These are phyloP conservation scores for Colletotrichum eleusines DNA, from an alignment of 2,329 filamentous ascomycete species.

Conservation along the genomic window DNA sequence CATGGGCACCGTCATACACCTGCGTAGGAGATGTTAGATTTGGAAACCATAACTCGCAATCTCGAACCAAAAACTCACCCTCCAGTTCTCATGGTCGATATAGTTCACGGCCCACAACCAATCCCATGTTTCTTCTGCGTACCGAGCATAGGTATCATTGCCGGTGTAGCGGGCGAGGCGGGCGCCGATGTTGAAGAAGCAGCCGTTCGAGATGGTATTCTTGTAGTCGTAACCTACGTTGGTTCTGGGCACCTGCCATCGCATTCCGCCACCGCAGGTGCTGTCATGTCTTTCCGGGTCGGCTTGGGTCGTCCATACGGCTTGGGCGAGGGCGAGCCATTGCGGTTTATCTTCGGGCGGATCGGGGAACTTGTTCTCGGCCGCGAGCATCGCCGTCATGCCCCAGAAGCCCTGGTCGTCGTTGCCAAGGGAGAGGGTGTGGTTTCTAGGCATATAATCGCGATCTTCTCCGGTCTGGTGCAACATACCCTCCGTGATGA, in stretches of 20 bases:
- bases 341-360: slow-evolving; percentile 62
- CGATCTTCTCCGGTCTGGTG: slow-evolving; percentile 65
- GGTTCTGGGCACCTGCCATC: slow-evolving; percentile 82
- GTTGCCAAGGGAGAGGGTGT: slow-evolving; percentile 67
- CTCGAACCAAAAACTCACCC: not conserved
- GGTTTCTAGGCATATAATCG: slow-evolving; percentile 69
- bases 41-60: too few species aligned
- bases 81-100: slow-evolving; percentile 65
- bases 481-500: slow-evolving; percentile 63
- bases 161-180: slow-evolving; percentile 78
- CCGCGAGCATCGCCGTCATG: slow-evolving; percentile 72
- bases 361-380: slow-evolving; percentile 69
- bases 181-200: slow-evolving; percentile 75
- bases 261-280: slow-evolving; percentile 68
- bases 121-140: slow-evolving; percentile 73
- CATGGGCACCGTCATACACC: slow-evolving; percentile 69
- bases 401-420: slow-evolving; percentile 78
- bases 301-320: slow-evolving; percentile 72
- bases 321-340: slow-evolving; percentile 70
- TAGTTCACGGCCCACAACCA: slow-evolving; percentile 65
- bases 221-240: slow-evolving; percentile 85
- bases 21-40: slow-evolving; percentile 46
- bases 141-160: slow-evolving; percentile 73
- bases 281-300: slow-evolving; percentile 68
- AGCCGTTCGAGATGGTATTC: slow-evolving; percentile 71